Evolutionary conservation across 1,139 yeast genomes (phyloP), one percentile per base, ranked within the genome.

Genomic region (Geotrichum fermentans): DNA sequence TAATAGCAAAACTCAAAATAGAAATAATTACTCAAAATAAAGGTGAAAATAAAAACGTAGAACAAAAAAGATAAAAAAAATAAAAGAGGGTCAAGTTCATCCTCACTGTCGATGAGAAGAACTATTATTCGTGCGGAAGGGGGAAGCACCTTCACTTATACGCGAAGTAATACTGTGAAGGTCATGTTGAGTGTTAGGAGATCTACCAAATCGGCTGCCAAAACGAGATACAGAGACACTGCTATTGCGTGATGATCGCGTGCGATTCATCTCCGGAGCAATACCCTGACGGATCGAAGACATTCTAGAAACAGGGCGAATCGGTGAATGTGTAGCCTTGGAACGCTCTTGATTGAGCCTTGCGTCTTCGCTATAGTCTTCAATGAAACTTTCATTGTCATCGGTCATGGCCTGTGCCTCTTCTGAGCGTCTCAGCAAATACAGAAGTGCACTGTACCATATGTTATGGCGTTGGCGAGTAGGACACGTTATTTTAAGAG

Each of bases 391-490:
- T 17, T 51, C 49, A 21, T 28, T 22, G 14, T 53, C 58, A 5
- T 53, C 58, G 1, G 53, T 63, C 21, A 58, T 60, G 13, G 77
- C 80, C 50, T 80, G 68, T 47, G 79, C 84, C 10, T 24, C 28
- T 56, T 81, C 71, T 53, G 79, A 81, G 59, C 90, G 74, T 62
- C 80, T 81, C 40, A 88, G 72, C 70, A 90, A 69, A 61, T 84
- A 89, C 54, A 86, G 77, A 57, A 92, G 71, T 0, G 96, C 87
- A 60, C 87, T 84, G 66, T 75, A 83, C 98, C 98, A 92, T 47
- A 89, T 81, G 61, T 87, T 88, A 64, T 92, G 97, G 45, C 96
- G 80, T 58, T 82, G 83, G 62, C 95, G 77, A 2, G 88, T 85
- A 7, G 95, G 83, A 67, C 97, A 89, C 0, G 98, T 90, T 48